phyloP scores from a whole-genome alignment of 2,329 filamentous ascomycete species.

The Sporothrix phasma region DNA sequence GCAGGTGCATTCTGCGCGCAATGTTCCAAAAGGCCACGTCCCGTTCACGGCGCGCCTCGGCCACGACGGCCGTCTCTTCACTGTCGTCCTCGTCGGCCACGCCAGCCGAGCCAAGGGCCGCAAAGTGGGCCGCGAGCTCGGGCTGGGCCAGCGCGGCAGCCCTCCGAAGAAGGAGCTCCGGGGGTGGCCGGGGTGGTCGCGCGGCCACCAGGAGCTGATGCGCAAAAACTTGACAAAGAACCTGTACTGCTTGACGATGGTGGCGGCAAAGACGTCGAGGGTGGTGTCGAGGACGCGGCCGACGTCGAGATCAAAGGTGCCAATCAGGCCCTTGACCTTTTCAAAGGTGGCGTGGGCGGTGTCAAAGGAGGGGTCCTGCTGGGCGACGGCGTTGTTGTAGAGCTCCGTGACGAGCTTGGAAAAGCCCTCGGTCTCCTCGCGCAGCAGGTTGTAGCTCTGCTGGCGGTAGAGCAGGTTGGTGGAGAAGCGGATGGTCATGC shows the following conservation, averaged over 20 bases:
- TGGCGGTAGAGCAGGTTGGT: slow-evolving; percentile 92
- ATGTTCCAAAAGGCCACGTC: slow-evolving; percentile 74
- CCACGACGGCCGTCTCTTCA: slow-evolving; percentile 54
- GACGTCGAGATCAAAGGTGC: slow-evolving; percentile 93
- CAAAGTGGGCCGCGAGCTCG: slow-evolving; percentile 48
- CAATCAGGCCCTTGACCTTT: slow-evolving; percentile 85
- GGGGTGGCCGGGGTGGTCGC: slow-evolving; percentile 38
- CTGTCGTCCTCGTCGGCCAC: slow-evolving; percentile 65
- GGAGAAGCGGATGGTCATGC: slow-evolving; percentile 75
- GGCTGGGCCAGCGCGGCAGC: slow-evolving; percentile 78
- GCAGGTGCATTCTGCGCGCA: slow-evolving; percentile 64
- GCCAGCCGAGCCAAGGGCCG: slow-evolving; percentile 15
- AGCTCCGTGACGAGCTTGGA: slow-evolving; percentile 93
- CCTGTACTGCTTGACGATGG: slow-evolving; percentile 81
- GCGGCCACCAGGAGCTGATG: slow-evolving; percentile 94
- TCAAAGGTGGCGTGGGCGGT: slow-evolving; percentile 81
- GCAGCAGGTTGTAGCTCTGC: slow-evolving; percentile 89
- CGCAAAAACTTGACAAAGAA: slow-evolving; percentile 93
- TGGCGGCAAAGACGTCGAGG: slow-evolving; percentile 86
- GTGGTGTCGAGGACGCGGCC: slow-evolving; percentile 90
- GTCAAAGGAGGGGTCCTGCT: slow-evolving; percentile 53
- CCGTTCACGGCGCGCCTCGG: slow-evolving; percentile 48
- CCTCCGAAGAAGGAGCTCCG: slow-evolving; percentile 46
- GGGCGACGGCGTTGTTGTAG: slow-evolving; percentile 65
- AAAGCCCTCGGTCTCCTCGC: slow-evolving; percentile 94